These are phyloP conservation scores for Cinnamomum micranthum DNA, from an alignment of 164 flowering plant genomes.

Conservation along the genomic window DNA sequence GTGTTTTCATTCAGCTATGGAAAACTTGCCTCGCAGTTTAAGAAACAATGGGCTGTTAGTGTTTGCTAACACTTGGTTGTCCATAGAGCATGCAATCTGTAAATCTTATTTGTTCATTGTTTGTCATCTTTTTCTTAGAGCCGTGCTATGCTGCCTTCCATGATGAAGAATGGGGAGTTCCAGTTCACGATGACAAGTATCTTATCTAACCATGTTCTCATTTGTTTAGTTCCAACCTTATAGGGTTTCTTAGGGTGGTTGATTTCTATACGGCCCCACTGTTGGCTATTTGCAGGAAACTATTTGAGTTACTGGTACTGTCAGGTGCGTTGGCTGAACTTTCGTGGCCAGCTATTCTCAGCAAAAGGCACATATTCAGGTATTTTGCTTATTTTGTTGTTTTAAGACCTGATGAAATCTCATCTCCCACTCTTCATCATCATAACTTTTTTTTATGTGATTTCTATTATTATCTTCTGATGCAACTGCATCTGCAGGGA, in stretches of 20 bases:
- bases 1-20: neutral
- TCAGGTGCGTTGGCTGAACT: conserved; percentile 74
- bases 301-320: conserved; percentile 58
- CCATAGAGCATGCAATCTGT: neutral
- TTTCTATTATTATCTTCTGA: neutral
- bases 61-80: neutral
- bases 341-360: conserved; percentile 64
- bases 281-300: conserved; percentile 37
- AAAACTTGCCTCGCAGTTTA: neutral
- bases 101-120: conserved; percentile 1
- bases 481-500: conserved; percentile 24
- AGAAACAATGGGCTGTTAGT: neutral
- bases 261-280: neutral
- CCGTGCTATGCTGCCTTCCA: conserved; percentile 66
- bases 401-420: neutral
- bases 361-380: conserved; percentile 60
- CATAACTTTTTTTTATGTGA: too few relatives aligned
- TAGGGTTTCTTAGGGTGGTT: neutral
- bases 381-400: conserved; percentile 14
- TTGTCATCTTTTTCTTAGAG: conserved; percentile 34
- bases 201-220: conserved; percentile 4
- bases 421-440: neutral
- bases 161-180: conserved; percentile 89
- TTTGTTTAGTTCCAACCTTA: neutral
- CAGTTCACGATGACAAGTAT: conserved; percentile 77